Evolutionary conservation across 306 rosid genomes (phyloP), one percentile per base, ranked within the genome.

Genomic region (Leucaena leucocephala): DNA sequence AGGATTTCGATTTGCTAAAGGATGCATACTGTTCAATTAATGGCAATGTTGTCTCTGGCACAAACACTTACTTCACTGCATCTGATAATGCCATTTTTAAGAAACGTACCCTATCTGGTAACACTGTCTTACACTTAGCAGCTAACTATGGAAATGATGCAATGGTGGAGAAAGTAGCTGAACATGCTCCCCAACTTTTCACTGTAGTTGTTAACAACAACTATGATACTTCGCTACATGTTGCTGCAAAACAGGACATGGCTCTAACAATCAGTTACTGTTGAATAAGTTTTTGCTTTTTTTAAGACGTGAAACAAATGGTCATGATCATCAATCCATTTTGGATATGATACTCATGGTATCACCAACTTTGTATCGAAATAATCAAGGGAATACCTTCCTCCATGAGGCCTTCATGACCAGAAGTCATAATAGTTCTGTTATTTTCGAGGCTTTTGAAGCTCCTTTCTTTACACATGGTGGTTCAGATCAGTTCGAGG

Each of bases 201-300:
- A 50, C 8, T 40, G 6, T 27, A 27, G 27, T 15, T 4, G 12
- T 2, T 0, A 72, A 72, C 62, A 15, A 17, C 46, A 16, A 72
- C 17, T 2, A 8, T 7, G 49, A 72, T 50, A 72, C 46, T 13
- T n/a, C 64, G 4, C 9, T 35, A 8, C 64, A 72, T 49, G 76
- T 72, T 72, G 49, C 49, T 50, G 76, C 36, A 17, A 72, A 36
- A 43, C n/a, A 8, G 48, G 64, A 1, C 64, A 72, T 36, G 17
- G 39, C 27, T 1, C 64, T 16, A 35, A 8, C 19, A 16, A 35
- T 3, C 14, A 72, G 1, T 15, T 3, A 0, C 7, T 35, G 1
- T 71, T 71, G 16, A 35, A 34, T 0, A 22, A 17, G 3, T 71
- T 33, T 4, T 22, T 9, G 6, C 4, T 39, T 1, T 50, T 27